phyloP scores from a whole-genome alignment of 202 grass and related monocot species.

The Setaria italica region DNA sequence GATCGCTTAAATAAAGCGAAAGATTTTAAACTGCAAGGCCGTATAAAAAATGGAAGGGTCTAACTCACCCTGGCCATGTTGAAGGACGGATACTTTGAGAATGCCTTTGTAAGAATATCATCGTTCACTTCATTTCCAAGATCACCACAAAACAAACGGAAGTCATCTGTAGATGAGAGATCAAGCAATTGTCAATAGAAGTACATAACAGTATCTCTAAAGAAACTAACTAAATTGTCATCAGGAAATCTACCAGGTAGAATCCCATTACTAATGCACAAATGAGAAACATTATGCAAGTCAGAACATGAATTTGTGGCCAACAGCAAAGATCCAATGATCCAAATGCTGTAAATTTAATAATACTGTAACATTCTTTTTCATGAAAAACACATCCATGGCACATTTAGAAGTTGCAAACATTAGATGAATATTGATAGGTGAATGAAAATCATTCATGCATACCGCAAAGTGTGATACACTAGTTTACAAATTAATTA shows the following conservation, averaged over 20 bases:
- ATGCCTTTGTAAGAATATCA: constrained; percentile 74
- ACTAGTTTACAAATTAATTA: neutral
- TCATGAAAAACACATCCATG: neutral
- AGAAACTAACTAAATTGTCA: constrained; percentile 4
- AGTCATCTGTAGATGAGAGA: constrained; percentile 64
- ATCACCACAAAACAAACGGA: constrained; percentile 87
- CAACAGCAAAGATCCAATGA: neutral
- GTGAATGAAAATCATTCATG: neutral
- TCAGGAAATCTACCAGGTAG: neutral
- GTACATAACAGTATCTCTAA: neutral
- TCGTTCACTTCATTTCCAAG: constrained; percentile 96
- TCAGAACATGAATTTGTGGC: neutral
- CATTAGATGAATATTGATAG: neutral
- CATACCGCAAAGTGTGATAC: neutral
- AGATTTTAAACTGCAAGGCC: neutral
- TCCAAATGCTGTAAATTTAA: neutral
- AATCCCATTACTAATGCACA: neutral
- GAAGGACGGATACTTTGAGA: constrained; percentile 82
- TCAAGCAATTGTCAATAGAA: constrained; percentile 7
- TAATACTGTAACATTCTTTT: neutral
- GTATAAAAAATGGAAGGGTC: neutral
- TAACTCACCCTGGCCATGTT: constrained; percentile 87
- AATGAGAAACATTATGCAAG: neutral
- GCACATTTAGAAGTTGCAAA: neutral
- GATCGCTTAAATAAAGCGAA: neutral